Base-by-base conservation (phyloP, 2,329 filamentous ascomycete species). In the Microcera coccophila region DNA sequence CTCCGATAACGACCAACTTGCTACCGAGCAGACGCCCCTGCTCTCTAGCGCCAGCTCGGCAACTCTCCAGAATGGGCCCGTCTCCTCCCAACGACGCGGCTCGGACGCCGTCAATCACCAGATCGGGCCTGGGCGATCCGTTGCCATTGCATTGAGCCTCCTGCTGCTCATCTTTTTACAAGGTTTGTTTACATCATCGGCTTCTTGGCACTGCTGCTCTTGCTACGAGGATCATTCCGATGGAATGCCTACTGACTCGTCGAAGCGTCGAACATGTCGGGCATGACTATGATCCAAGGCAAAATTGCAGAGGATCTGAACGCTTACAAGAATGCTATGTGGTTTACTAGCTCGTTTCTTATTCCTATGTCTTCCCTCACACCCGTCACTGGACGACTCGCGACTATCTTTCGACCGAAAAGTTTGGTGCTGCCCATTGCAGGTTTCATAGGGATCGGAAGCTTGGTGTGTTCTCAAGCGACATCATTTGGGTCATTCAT, bases 301-400 rank as follows among this genome's bases (percentile, higher is more conserved):
- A 73, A 74, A 38, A 87, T 94, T 51, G 87, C 87, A 2, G 76
- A 75, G 7, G 87, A 91, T 51, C 71, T 94, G 2, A 74, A 87
- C 63, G 79, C 85, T 2, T 90, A 88, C 57, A 80, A 82, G 42
- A 71, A 81, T 42, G 82, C 81, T 26, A 85, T 81, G 63, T 94
- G 87, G 87, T 89, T 93, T 61, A 89, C 85, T 7, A 87, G 85
- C 22, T 74, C 84, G 3, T 94, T 88, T 60, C 72, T 93, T 36
- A 74, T 79, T 48, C 62, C 69, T 53, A 72, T 74, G 76, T 87
- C 76, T 20, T 75, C 73, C 11, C 65, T 86, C 11, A 78, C 83
- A 0, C 87, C 88, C 1, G 64, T 94, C 2, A 75, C 79, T 29
- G 87, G 87, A 5, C 81, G 87, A 15, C 69, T 94, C 1, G 80